A percentile compares a stretch with the other conserved stretches of the same genome.
phyloP scores from a whole-genome alignment of 202 grass and related monocot species.

The Musa balbisiana region DNA sequence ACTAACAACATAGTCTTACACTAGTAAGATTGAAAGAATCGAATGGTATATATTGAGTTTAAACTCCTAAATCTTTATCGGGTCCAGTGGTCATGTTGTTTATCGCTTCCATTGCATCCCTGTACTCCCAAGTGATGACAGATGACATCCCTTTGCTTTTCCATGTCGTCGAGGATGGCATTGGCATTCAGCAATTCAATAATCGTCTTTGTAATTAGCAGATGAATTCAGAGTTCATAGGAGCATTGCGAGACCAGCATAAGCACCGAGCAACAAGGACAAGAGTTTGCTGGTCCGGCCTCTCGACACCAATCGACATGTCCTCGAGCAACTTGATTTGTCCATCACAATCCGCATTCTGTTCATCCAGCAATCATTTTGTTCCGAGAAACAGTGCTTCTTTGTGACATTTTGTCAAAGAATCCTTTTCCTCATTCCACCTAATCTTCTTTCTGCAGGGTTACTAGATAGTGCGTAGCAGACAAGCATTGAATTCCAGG shows the following conservation, averaged over 20 bases:
- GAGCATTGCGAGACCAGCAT: slow-evolving; percentile 42
- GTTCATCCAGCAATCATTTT: slow-evolving; percentile 74
- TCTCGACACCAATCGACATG: slow-evolving; percentile 43
- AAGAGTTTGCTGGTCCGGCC: slow-evolving; percentile 49
- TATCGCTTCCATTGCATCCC: slow-evolving; percentile 48
- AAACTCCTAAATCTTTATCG: slow-evolving; percentile 17
- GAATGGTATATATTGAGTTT: too few species aligned
- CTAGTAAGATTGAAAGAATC: too few species aligned
- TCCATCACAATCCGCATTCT: slow-evolving; percentile 41
- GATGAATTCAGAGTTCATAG: slow-evolving; percentile 55
- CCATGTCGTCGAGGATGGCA: slow-evolving; percentile 44
- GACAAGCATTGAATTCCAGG: slow-evolving; percentile 56
- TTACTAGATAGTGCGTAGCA: slow-evolving; percentile 25
- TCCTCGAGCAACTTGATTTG: slow-evolving; percentile 38
- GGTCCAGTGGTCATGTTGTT: slow-evolving; percentile 48
- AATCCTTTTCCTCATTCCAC: slow-evolving; percentile 33
- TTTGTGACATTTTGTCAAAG: slow-evolving; percentile 54
- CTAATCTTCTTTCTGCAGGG: slow-evolving; percentile 36
- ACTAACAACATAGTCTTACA: too few species aligned
- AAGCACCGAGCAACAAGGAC: slow-evolving; percentile 57
- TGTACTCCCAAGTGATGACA: slow-evolving; percentile 48
- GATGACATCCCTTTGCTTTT: slow-evolving; percentile 33
- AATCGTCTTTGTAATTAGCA: slow-evolving; percentile 47
- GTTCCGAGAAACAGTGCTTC: slow-evolving; percentile 52
- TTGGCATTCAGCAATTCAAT: slow-evolving; percentile 38